phyloP scores from a whole-genome alignment of 2,329 filamentous ascomycete genomes.

The Westerdykella sp. region DNA sequence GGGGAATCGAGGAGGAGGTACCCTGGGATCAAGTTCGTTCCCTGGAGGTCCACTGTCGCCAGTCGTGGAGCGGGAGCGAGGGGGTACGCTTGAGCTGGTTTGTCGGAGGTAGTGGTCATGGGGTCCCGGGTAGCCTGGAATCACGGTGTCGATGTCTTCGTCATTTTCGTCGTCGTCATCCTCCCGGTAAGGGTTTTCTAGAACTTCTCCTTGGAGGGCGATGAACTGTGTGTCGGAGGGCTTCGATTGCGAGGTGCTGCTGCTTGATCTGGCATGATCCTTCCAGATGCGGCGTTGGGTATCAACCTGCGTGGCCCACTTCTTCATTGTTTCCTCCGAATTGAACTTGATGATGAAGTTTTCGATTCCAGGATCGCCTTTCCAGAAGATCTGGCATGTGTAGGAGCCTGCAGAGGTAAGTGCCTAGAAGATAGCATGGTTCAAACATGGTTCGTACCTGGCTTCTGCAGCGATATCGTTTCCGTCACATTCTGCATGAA shows the following conservation, averaged over 20 bases:
- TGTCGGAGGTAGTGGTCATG: slow-evolving; percentile 52
- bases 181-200: slow-evolving; percentile 77
- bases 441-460: slow-evolving; percentile 56
- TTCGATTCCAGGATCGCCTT: slow-evolving; percentile 89
- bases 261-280: slow-evolving; percentile 47
- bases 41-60: slow-evolving; percentile 51
- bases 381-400: slow-evolving; percentile 97
- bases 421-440: background rate
- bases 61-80: slow-evolving; percentile 71
- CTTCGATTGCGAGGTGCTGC: slow-evolving; percentile 40
- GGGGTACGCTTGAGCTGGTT: slow-evolving; percentile 67
- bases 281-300: slow-evolving; percentile 56
- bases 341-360: slow-evolving; percentile 93
- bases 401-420: slow-evolving; percentile 62
- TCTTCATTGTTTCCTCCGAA: slow-evolving; percentile 88
- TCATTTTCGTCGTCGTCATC: slow-evolving; percentile 53
- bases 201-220: slow-evolving; percentile 65
- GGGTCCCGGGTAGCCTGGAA: slow-evolving; percentile 27
- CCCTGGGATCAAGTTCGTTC: slow-evolving; percentile 43
- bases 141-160: slow-evolving; percentile 38
- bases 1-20: slow-evolving; percentile 67
- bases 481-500: slow-evolving; percentile 99
- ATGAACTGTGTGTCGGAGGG: slow-evolving; percentile 67
- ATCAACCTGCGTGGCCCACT: slow-evolving; percentile 79
- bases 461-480: slow-evolving; percentile 78